Conservation (phyloP, 2,329 filamentous ascomycete species). For the Sporothrix protearum region DNA sequence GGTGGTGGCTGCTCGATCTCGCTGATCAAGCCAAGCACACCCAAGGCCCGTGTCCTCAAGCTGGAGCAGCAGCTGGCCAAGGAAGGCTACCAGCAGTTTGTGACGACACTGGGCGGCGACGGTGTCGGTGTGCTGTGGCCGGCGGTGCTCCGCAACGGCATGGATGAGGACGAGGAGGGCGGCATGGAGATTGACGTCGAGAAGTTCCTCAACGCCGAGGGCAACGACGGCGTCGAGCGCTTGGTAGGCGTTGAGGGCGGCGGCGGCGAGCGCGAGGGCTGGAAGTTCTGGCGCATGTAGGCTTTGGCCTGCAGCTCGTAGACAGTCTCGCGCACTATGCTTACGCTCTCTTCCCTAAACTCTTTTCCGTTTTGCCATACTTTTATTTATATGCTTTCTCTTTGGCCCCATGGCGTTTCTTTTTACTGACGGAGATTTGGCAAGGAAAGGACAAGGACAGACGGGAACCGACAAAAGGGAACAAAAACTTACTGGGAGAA, state of each 20-base stretch:
- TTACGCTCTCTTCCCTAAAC: background rate
- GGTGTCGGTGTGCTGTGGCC: conserved; percentile 94
- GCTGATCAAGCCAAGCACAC: conserved; percentile 66
- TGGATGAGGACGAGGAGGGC: conserved; percentile 71
- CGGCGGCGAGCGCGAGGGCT: conserved; percentile 68
- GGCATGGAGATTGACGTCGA: conserved; percentile 93
- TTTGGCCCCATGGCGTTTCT: background rate
- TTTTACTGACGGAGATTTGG: background rate
- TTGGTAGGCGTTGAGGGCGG: conserved; percentile 76
- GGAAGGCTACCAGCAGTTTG: conserved; percentile 79
- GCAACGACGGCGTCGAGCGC: conserved; percentile 78
- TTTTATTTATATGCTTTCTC: background rate
- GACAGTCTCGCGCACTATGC: background rate
- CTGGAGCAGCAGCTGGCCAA: conserved; percentile 63
- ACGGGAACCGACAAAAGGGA: background rate
- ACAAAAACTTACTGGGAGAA: background rate
- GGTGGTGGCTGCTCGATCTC: conserved; percentile 96
- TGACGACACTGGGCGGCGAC: conserved; percentile 86
- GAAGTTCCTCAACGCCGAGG: conserved; percentile 74
- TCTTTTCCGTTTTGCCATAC: background rate
- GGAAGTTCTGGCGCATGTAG: conserved; percentile 69
- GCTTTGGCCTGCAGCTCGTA: background rate
- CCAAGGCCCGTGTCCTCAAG: conserved; percentile 53
- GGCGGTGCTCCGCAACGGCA: conserved; percentile 80
- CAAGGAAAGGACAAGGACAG: conserved; percentile 12